Evolutionary conservation across 208 protist species (phyloP).

Genomic region (Wallacemonas sp.): DNA sequence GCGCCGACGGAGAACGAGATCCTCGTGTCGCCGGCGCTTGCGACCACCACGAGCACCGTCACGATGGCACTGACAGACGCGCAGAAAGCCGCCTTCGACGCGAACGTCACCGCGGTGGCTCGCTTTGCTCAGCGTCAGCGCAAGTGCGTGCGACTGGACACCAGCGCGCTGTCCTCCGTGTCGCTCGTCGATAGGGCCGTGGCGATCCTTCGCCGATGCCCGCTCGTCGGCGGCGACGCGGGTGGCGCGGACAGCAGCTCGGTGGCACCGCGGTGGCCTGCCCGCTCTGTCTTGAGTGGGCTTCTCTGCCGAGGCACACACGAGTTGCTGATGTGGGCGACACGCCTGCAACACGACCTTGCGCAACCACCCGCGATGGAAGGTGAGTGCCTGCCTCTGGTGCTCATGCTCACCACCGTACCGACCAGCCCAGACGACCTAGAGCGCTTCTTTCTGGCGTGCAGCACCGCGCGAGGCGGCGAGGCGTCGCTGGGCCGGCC

Average conservation of each 20-base stretch:
- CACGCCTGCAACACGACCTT: constrained; percentile 2
- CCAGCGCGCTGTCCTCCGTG: constrained; percentile 14
- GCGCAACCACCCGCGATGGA: too few species aligned
- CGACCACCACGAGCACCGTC: neutral
- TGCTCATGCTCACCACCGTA: neutral
- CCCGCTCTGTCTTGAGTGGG: constrained; percentile 11
- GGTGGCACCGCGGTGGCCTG: too few species aligned
- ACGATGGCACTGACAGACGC: constrained; percentile 10
- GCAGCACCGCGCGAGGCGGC: neutral
- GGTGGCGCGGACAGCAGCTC: neutral
- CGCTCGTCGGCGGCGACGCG: neutral
- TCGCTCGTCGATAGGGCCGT: constrained; percentile 15
- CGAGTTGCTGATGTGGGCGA: constrained; percentile 23
- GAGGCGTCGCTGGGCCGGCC: too few species aligned
- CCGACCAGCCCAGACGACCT: neutral
- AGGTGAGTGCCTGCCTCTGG: too few species aligned
- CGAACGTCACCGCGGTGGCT: constrained; percentile 17
- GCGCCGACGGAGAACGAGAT: neutral
- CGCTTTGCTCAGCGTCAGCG: constrained; percentile 4
- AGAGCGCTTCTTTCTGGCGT: neutral
- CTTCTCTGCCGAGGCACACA: constrained; percentile 15
- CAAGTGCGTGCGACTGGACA: constrained; percentile 18
- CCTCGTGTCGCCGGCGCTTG: neutral
- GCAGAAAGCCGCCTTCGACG: constrained; percentile 13
- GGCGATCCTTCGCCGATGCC: constrained; percentile 7